These are phyloP conservation scores for Grosmannia clavigera DNA, from an alignment of 2,329 filamentous ascomycete genomes.

Conservation along the genomic window DNA sequence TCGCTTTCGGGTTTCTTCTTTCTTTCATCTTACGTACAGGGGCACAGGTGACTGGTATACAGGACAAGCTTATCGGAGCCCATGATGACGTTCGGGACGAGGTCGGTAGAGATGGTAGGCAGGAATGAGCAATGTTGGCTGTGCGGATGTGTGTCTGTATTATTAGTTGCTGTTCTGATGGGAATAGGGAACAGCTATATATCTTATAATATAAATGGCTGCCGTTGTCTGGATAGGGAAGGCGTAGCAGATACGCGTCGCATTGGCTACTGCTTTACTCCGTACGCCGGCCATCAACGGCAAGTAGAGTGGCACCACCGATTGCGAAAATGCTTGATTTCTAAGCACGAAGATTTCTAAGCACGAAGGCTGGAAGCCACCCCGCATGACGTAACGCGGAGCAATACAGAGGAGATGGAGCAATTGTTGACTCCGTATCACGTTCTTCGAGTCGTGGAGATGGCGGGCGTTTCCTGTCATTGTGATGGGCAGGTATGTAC, in stretches of 20 bases:
- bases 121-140: neutral
- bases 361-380: neutral
- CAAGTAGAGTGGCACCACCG: neutral
- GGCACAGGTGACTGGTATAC: conserved; percentile 15
- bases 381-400: neutral
- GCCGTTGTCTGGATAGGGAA: neutral
- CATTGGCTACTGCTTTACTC: neutral
- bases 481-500: too few relatives aligned
- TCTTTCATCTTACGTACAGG: conserved; percentile 7
- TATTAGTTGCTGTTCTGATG: neutral
- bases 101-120: neutral
- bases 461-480: too few relatives aligned
- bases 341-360: neutral
- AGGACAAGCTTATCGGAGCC: conserved; percentile 10
- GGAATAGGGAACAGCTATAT: neutral
- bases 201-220: neutral
- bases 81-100: neutral
- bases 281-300: neutral
- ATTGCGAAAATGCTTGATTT: neutral
- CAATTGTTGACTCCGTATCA: too few relatives aligned
- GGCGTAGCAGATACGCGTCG: neutral
- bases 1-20: neutral
- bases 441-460: too few relatives aligned
- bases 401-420: neutral
- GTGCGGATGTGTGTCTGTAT: neutral